Percentiles rank a stretch among this genome's conserved stretches.
Evolutionary conservation across 2,329 filamentous ascomycete species (phyloP).

Genomic region (Trichoderma lentiforme): DNA sequence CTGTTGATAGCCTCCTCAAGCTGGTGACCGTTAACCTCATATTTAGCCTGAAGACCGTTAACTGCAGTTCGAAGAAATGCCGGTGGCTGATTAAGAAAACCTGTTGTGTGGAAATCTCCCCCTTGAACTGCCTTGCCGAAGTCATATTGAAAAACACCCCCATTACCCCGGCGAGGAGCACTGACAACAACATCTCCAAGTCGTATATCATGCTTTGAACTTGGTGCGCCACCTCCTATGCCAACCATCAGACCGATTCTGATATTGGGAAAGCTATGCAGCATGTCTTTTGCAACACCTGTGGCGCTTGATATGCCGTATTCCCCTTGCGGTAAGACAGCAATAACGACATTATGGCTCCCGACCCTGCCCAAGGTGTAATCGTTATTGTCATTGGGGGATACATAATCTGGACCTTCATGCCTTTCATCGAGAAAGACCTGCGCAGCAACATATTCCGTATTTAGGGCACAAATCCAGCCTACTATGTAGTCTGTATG

Average conservation of each 20-base stretch:
- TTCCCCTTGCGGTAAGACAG: slow-evolving; percentile 20
- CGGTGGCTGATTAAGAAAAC: slow-evolving; percentile 22
- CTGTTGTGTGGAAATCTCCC: slow-evolving; percentile 18
- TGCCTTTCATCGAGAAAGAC: slow-evolving; percentile 22
- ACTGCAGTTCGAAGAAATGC: slow-evolving; percentile 18
- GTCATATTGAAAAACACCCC: slow-evolving; percentile 29
- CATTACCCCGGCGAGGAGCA: not conserved
- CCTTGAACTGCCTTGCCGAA: slow-evolving; percentile 25
- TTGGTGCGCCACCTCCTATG: slow-evolving; percentile 35
- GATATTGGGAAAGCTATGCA: slow-evolving; percentile 22
- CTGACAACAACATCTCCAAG: slow-evolving; percentile 29
- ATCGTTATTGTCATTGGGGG: slow-evolving; percentile 18
- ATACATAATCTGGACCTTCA: slow-evolving; percentile 26
- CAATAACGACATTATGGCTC: slow-evolving; percentile 24
- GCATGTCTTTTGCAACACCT: slow-evolving; percentile 26
- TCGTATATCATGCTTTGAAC: slow-evolving; percentile 32
- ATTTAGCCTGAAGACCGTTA: slow-evolving; percentile 10
- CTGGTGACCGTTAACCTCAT: slow-evolving; percentile 20
- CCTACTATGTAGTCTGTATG: slow-evolving; percentile 36
- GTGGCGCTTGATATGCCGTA: slow-evolving; percentile 23
- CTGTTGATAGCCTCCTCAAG: slow-evolving; percentile 7
- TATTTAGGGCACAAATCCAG: slow-evolving; percentile 42
- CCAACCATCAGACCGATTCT: slow-evolving; percentile 25
- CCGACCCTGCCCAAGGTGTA: slow-evolving; percentile 23
- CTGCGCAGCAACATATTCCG: slow-evolving; percentile 36